Evolutionary conservation across 495 filamentous ascomycete genomes (phyloP).

Genomic region (Trichocladium antarcticum): DNA sequence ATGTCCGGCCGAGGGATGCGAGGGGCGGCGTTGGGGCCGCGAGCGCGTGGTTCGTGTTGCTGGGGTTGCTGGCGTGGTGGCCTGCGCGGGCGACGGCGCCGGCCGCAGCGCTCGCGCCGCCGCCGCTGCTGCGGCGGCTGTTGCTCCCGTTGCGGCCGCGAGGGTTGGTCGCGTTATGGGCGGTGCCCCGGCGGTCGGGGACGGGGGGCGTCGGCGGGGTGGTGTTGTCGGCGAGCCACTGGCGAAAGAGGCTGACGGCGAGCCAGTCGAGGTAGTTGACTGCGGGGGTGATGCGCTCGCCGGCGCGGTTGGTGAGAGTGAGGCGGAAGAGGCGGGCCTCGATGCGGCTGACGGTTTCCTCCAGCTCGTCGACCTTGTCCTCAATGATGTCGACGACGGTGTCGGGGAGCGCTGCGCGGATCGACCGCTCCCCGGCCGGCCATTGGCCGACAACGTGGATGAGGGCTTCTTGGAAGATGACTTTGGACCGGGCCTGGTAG

Average conservation of each 20-base stretch:
- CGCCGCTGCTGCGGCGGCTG: constrained; percentile 33
- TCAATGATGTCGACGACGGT: constrained; percentile 76
- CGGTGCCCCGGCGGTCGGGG: background rate
- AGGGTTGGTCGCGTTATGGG: constrained; percentile 19
- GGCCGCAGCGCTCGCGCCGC: constrained; percentile 8
- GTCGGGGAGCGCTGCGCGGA: constrained; percentile 59
- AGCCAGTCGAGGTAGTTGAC: constrained; percentile 82
- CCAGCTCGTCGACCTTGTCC: constrained; percentile 78
- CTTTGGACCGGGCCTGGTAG: constrained; percentile 68
- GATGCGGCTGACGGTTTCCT: constrained; percentile 53
- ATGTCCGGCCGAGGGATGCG: constrained; percentile 54
- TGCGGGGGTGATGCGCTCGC: constrained; percentile 65
- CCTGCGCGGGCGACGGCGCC: constrained; percentile 1
- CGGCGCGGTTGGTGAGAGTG: constrained; percentile 62
- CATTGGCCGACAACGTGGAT: constrained; percentile 89
- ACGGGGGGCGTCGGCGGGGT: constrained; percentile 47
- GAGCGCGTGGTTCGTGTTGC: constrained; percentile 13
- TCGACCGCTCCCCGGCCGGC: constrained; percentile 65
- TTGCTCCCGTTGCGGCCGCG: constrained; percentile 9
- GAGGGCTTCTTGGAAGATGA: constrained; percentile 81
- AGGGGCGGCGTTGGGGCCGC: constrained; percentile 24
- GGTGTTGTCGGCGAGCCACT: constrained; percentile 84
- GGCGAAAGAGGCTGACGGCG: constrained; percentile 69
- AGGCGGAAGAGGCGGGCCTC: constrained; percentile 73
- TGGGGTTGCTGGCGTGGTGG: constrained; percentile 19